Conservation (phyloP, 805 yeast species). For the Teunomyces lycoperdinae region DNA sequence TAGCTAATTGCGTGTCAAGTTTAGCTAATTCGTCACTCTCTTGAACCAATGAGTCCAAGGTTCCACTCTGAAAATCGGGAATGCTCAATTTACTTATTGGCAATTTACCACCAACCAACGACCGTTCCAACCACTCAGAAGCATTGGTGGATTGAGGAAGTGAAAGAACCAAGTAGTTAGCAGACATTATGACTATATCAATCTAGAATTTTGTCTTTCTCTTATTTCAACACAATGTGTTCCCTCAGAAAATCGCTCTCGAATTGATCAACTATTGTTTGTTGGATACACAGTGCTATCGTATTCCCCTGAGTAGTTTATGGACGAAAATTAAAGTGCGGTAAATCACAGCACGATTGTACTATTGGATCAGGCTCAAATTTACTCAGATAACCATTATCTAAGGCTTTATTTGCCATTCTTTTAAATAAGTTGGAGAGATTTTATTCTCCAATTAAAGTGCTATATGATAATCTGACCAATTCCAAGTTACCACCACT, state of each 20-base stretch:
- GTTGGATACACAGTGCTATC: neutral
- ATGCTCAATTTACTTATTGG: constrained; percentile 57
- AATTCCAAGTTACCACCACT: too few species aligned
- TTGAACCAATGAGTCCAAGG: constrained; percentile 85
- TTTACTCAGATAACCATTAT: neutral
- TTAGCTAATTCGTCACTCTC: constrained; percentile 88
- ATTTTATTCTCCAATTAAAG: too few species aligned
- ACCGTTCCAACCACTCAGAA: constrained; percentile 53
- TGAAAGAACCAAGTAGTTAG: constrained; percentile 53
- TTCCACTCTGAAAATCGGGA: constrained; percentile 91
- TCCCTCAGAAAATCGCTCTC: neutral
- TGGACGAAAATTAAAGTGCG: neutral
- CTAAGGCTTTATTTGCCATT: neutral
- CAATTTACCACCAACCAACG: constrained; percentile 51
- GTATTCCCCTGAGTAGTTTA: constrained; percentile 2
- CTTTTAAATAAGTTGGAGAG: neutral
- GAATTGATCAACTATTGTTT: neutral
- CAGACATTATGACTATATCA: constrained; percentile 31
- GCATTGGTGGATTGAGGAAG: constrained; percentile 53
- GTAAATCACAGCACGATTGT: neutral
- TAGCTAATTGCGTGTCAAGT: constrained; percentile 72
- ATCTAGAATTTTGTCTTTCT: neutral
- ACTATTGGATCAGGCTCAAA: neutral
- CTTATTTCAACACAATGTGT: neutral
- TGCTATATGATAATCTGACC: too few species aligned